Conservation (phyloP, 352 stramenopile genomes). For the Globisporangium takayamanum region DNA sequence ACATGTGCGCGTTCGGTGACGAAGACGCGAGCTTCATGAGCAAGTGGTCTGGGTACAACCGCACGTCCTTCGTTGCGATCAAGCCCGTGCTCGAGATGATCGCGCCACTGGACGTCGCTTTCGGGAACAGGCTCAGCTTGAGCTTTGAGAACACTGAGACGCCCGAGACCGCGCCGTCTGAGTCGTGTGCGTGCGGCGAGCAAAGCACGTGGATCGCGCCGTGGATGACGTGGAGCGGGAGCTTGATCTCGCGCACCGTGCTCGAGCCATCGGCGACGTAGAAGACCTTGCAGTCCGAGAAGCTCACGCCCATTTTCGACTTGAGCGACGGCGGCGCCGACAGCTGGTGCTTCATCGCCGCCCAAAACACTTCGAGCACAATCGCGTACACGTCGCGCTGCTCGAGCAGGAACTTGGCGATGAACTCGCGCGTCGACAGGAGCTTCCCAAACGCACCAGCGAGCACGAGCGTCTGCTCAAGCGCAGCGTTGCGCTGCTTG, state of each 20-base stretch:
- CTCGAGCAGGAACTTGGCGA: conserved; percentile 54
- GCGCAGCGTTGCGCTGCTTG: conserved; percentile 25
- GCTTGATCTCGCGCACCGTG: conserved; percentile 70
- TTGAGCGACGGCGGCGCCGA: conserved; percentile 46
- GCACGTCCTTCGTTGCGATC: conserved; percentile 68
- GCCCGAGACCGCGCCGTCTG: conserved; percentile 5
- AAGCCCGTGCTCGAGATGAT: conserved; percentile 64
- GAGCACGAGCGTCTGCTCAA: conserved; percentile 56
- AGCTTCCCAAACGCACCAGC: conserved; percentile 63
- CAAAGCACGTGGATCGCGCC: conserved; percentile 62
- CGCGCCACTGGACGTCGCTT: conserved; percentile 31
- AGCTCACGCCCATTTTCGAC: conserved; percentile 37
- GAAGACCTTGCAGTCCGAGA: conserved; percentile 78
- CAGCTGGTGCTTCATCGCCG: conserved; percentile 59
- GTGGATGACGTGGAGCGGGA: conserved; percentile 63
- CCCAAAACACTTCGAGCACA: conserved; percentile 65
- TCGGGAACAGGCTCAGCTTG: conserved; percentile 60
- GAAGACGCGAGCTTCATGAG: conserved; percentile 53
- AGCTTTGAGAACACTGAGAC: conserved; percentile 28
- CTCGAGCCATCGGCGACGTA: conserved; percentile 60
- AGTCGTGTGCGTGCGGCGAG: conserved; percentile 34
- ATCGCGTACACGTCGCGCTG: conserved; percentile 52
- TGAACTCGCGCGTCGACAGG: conserved; percentile 56
- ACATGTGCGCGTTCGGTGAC: conserved; percentile 36
- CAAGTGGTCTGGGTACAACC: conserved; percentile 61